These are phyloP conservation scores for Limtongia smithiae DNA, from an alignment of 805 yeast species.

Conservation along the genomic window DNA sequence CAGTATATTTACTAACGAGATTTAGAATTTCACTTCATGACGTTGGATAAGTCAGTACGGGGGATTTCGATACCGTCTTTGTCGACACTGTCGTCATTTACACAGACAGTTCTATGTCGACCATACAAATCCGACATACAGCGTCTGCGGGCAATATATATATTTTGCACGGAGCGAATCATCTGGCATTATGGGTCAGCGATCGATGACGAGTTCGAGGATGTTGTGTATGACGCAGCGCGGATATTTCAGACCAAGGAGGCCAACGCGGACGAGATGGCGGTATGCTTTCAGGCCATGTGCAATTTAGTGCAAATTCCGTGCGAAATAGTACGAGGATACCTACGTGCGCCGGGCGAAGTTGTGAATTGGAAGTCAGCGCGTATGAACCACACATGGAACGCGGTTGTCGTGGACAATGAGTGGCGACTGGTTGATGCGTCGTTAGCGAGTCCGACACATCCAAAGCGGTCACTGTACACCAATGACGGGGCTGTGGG, in stretches of 20 bases:
- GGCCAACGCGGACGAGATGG: constrained; percentile 68
- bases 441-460: constrained; percentile 56
- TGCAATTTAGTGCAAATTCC: constrained; percentile 66
- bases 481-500: constrained; percentile 37
- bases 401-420: constrained; percentile 67
- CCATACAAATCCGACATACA: constrained; percentile 55
- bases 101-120: constrained; percentile 50
- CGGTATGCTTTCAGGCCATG: constrained; percentile 70
- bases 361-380: constrained; percentile 40
- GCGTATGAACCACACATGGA: constrained; percentile 82
- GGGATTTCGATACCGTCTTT: constrained; percentile 29
- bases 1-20: neutral
- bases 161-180: constrained; percentile 60
- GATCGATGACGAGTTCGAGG: constrained; percentile 31
- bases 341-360: constrained; percentile 73
- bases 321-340: constrained; percentile 76
- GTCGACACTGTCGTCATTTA: constrained; percentile 53
- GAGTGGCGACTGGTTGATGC: constrained; percentile 81
- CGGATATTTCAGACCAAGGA: constrained; percentile 43
- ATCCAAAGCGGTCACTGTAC: constrained; percentile 49
- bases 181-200: constrained; percentile 38
- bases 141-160: constrained; percentile 60
- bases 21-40: constrained; percentile 14
- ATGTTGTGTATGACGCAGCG: constrained; percentile 26
- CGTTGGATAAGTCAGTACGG: constrained; percentile 24